phyloP scores from a whole-genome alignment of 2,329 filamentous ascomycete species.

The Cladorrhinum sp. region DNA sequence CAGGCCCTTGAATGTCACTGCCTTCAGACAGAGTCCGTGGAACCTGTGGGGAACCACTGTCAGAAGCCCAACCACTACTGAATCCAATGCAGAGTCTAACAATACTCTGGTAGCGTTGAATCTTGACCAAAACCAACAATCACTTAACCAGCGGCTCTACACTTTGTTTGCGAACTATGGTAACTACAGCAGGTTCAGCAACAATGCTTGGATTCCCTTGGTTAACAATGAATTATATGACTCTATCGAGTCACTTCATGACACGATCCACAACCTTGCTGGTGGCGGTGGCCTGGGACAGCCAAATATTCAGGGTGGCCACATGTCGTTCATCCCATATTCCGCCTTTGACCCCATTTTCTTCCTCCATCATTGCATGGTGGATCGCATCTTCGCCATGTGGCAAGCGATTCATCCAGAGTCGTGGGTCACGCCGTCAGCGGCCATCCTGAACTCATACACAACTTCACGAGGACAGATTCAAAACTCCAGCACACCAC shows the following conservation, averaged over 20 bases:
- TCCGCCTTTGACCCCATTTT: slow-evolving; percentile 79
- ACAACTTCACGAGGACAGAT: slow-evolving; percentile 54
- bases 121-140: slow-evolving; percentile 50
- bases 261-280: slow-evolving; percentile 58
- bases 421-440: slow-evolving; percentile 60
- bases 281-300: slow-evolving; percentile 39
- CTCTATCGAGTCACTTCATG: slow-evolving; percentile 64
- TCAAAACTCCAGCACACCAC: slow-evolving; percentile 53
- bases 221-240: slow-evolving; percentile 52
- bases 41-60: slow-evolving; percentile 59
- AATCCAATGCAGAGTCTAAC: slow-evolving; percentile 50
- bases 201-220: slow-evolving; percentile 58
- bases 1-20: slow-evolving; percentile 54
- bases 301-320: slow-evolving; percentile 48
- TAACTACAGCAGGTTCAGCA: slow-evolving; percentile 67
- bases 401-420: slow-evolving; percentile 73
- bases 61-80: slow-evolving; percentile 47
- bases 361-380: slow-evolving; percentile 72
- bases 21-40: slow-evolving; percentile 59
- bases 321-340: slow-evolving; percentile 68
- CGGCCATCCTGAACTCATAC: slow-evolving; percentile 57
- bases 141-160: slow-evolving; percentile 62
- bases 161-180: slow-evolving; percentile 65
- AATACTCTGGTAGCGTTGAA: slow-evolving; percentile 54
- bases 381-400: slow-evolving; percentile 72